These are phyloP conservation scores for Allium sativum DNA, from an alignment of 106 monocot species.

Conservation along the genomic window DNA sequence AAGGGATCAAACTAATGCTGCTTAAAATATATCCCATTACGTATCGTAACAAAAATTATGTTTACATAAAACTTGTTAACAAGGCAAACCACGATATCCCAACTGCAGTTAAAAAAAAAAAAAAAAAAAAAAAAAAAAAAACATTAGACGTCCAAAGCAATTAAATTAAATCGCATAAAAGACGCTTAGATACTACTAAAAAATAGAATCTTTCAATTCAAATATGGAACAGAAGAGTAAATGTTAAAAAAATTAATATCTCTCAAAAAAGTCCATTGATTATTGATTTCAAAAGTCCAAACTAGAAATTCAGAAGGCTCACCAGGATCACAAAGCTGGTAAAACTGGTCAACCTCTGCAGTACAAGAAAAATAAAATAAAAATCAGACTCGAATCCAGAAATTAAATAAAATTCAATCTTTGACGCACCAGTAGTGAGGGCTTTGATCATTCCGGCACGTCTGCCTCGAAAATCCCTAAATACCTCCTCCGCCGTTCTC, in stretches of 20 bases:
- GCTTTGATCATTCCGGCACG: constrained; percentile 64
- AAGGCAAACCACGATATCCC: too few relatives aligned
- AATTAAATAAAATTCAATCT: background rate
- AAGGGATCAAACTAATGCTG: too few relatives aligned
- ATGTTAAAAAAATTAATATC: background rate
- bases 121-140: background rate
- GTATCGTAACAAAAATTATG: too few relatives aligned
- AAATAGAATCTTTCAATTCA: too few relatives aligned
- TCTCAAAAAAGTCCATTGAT: background rate
- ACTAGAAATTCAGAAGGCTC: constrained; percentile 3
- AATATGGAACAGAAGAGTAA: background rate
- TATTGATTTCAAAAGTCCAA: background rate
- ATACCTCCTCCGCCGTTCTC: constrained; percentile 56
- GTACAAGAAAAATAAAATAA: background rate
- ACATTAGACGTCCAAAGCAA: background rate
- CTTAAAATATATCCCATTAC: background rate
- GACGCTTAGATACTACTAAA: background rate
- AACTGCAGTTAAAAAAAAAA: background rate
- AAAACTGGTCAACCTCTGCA: constrained; percentile 61
- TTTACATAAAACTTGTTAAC: too few relatives aligned
- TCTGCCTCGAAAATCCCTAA: constrained; percentile 47
- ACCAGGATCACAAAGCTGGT: constrained; percentile 59
- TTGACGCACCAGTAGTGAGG: constrained; percentile 42
- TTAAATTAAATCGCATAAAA: background rate
- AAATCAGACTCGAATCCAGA: background rate